Evolutionary conservation across 179 eudicot genomes (phyloP).

Genomic region (Sideroxylon spinosum): DNA sequence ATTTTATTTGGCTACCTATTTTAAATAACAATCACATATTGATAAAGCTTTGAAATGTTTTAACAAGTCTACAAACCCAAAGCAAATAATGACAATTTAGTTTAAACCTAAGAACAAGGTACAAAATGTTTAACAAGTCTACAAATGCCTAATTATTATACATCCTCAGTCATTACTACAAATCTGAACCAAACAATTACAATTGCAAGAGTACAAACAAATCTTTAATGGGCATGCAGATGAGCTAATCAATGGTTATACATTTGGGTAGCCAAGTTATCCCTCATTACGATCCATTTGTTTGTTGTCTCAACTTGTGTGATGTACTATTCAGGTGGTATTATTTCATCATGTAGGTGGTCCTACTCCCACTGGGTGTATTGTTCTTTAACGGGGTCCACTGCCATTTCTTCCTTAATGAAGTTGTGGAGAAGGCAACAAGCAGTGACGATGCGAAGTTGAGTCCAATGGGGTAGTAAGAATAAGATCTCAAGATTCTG

Average conservation of each 20-base stretch:
- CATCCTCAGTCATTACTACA: too few relatives aligned
- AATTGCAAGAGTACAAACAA: too few relatives aligned
- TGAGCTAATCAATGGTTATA: background rate
- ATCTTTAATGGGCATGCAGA: background rate
- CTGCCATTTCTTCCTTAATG: background rate
- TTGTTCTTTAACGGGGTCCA: background rate
- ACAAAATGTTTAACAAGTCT: too few relatives aligned
- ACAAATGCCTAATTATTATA: background rate
- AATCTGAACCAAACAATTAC: too few relatives aligned
- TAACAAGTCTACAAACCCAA: too few relatives aligned
- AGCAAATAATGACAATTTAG: too few relatives aligned
- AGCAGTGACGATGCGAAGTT: background rate
- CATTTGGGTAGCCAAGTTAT: background rate
- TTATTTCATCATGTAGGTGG: background rate
- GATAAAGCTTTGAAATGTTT: too few relatives aligned
- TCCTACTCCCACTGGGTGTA: background rate
- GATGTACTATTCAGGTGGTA: background rate
- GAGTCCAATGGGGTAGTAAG: too few relatives aligned
- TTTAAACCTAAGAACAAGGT: too few relatives aligned
- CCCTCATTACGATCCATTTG: background rate
- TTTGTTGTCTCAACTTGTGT: background rate
- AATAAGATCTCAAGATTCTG: too few relatives aligned
- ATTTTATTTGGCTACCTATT: too few relatives aligned
- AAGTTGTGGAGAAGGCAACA: background rate
- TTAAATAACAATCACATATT: too few relatives aligned